Percentiles rank a stretch among this genome's conserved stretches.
These are phyloP conservation scores for Lentinula detonsa DNA, from an alignment of 768 basidiomycete species.

Conservation along the genomic window DNA sequence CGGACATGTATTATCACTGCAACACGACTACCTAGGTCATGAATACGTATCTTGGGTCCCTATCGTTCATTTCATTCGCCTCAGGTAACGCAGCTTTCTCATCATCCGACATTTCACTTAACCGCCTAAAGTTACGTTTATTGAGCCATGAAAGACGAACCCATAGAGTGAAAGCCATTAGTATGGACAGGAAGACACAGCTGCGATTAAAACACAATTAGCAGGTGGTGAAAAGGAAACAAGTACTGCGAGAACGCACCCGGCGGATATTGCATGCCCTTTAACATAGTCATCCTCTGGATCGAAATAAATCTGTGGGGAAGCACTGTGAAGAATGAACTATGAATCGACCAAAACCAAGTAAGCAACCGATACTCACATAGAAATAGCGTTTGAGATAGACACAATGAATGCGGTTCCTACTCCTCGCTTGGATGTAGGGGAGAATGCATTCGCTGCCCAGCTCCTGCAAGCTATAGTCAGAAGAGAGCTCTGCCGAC, in stretches of 20 bases:
- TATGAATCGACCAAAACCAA: neutral
- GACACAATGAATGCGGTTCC: conserved; percentile 58
- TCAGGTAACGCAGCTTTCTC: conserved; percentile 21
- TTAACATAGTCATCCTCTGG: conserved; percentile 42
- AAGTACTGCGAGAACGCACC: conserved; percentile 19
- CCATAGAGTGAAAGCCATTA: conserved; percentile 36
- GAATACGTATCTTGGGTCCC: conserved; percentile 45
- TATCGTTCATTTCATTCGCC: conserved; percentile 38
- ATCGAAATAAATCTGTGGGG: conserved; percentile 55
- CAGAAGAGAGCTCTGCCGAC: neutral
- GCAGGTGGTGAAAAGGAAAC: neutral
- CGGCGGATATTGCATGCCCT: conserved; percentile 50
- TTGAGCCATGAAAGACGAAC: conserved; percentile 37
- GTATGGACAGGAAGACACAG: conserved; percentile 37
- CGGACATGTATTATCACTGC: too few species aligned
- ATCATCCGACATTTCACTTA: conserved; percentile 22
- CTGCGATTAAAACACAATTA: conserved; percentile 16
- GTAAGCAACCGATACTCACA: conserved; percentile 25
- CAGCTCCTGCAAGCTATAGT: conserved; percentile 29
- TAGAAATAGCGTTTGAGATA: conserved; percentile 53
- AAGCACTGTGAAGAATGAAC: conserved; percentile 24
- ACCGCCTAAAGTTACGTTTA: conserved; percentile 25
- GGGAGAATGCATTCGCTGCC: conserved; percentile 55
- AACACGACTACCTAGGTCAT: conserved; percentile 25
- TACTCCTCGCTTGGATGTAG: conserved; percentile 54